Evolutionary conservation across 441 rosid species (phyloP), one percentile per base, ranked within the genome.

Genomic region (Adansonia grandidieri): DNA sequence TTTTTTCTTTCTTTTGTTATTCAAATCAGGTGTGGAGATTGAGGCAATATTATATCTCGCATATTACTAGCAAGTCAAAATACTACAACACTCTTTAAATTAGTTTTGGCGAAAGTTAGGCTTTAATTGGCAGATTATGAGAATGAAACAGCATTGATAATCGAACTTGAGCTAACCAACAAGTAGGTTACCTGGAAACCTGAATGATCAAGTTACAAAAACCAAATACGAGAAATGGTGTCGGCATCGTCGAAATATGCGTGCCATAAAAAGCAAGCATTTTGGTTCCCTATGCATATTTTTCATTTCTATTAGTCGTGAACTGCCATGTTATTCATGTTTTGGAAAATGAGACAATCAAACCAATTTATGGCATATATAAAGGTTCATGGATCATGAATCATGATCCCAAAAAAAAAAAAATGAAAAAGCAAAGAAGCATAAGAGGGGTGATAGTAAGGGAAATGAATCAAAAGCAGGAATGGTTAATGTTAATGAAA

Each of bases 91-190:
- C 20, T 54, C 60, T 5, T 15, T 54, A 54, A 54, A 54, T 60
- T 60, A 60, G 64, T 9, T 20, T 3, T 60, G 64, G 13, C 14
- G 5, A 58, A 32, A 20, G 32, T 9, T 58, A 9, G 5, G 9
- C 17, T 0, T 53, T 20, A 58, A 60, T 60, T 60, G 64, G 65
- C 65, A 24, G 5, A 22, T 61, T 24, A 11, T 11, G 65, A 10
- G 65, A 61, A 61, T 11, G 65, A 61, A 61, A 61, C 65, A 61
- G 65, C 40, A 15, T 61, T 61, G 40, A 61, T 11, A 1, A 61
- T 10, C 65, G 24, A 61, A 61, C 67, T 60, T 60, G 64, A 9
- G 32, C 14, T 22, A 60, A 60, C 64, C 37, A 60, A 19, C 2
- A 56, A 56, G 50, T 47, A 2, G 50, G 13, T 47, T 9, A 47